A percentile compares a stretch with the other conserved stretches of the same genome.
phyloP scores from a whole-genome alignment of 2,329 filamentous ascomycete genomes.

The Nigrospora osmanthi region DNA sequence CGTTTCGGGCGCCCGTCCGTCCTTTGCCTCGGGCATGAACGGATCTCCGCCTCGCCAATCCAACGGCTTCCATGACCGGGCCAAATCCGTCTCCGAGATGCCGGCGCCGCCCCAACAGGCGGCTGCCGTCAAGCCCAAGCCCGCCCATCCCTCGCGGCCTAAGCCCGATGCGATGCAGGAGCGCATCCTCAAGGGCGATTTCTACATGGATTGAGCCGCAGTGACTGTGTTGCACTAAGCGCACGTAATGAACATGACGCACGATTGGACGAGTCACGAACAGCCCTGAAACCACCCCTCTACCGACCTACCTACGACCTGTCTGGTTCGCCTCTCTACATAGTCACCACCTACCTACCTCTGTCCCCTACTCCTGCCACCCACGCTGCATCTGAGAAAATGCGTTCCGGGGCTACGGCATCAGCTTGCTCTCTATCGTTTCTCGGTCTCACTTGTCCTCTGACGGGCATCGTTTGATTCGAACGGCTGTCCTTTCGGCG shows the following conservation, averaged over 20 bases:
- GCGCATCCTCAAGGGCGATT: slow-evolving; percentile 93
- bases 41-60: slow-evolving; percentile 33
- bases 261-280: background rate
- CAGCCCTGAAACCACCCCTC: background rate
- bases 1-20: slow-evolving; percentile 47
- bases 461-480: too few species aligned
- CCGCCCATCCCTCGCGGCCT: slow-evolving; percentile 33
- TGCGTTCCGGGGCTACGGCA: too few species aligned
- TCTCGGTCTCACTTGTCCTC: too few species aligned
- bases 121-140: slow-evolving; percentile 34
- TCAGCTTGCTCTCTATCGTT: too few species aligned
- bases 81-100: slow-evolving; percentile 63
- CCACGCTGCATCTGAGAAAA: too few species aligned
- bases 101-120: slow-evolving; percentile 46
- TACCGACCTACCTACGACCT: too few species aligned
- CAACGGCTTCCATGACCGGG: slow-evolving; percentile 49
- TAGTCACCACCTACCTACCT: too few species aligned
- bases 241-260: background rate
- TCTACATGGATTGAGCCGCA: slow-evolving; percentile 78
- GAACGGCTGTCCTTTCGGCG: too few species aligned
- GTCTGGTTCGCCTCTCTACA: too few species aligned
- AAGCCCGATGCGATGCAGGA: slow-evolving; percentile 96
- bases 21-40: slow-evolving; percentile 38
- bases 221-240: background rate
- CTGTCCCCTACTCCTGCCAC: too few species aligned